phyloP scores from a whole-genome alignment of 78 protist species.

The Dictyostelium brefeldianum region DNA sequence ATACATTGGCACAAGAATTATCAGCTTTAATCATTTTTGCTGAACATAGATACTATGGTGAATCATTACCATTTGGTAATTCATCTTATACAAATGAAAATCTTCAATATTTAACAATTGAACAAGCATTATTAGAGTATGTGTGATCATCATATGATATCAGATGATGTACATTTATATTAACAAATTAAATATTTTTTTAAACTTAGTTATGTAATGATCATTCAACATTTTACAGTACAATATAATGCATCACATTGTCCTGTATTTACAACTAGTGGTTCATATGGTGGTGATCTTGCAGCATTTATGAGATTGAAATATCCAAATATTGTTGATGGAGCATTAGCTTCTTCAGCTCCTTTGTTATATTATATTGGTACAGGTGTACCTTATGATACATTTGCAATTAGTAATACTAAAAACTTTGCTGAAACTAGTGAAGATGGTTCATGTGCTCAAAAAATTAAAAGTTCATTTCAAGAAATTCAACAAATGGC shows the following conservation, averaged over 20 bases:
- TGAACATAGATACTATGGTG: slow-evolving; percentile 88
- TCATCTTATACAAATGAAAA: slow-evolving; percentile 11
- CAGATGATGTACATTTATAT: no score
- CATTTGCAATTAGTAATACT: slow-evolving; percentile 39
- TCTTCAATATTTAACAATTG: slow-evolving; percentile 21
- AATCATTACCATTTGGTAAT: slow-evolving; percentile 77
- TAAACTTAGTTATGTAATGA: slow-evolving; percentile 9
- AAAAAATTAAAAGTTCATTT: slow-evolving; percentile 21
- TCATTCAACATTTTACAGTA: slow-evolving; percentile 61
- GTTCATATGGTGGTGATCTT: slow-evolving; percentile 64
- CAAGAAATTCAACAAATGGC: not conserved
- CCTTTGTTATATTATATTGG: slow-evolving; percentile 39
- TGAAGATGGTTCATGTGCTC: slow-evolving; percentile 23
- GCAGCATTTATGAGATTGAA: slow-evolving; percentile 27
- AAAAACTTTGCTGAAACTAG: slow-evolving; percentile 39
- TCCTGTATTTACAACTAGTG: slow-evolving; percentile 51
- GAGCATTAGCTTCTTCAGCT: slow-evolving; percentile 56
- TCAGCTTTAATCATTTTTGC: slow-evolving; percentile 72
- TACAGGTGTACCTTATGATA: not conserved
- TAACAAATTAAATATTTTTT: no score
- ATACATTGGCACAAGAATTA: slow-evolving; percentile 53
- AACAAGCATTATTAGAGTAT: slow-evolving; percentile 48
- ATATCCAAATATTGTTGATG: slow-evolving; percentile 44
- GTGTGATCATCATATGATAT: no score
- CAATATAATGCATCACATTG: slow-evolving; percentile 1